Conservation (phyloP, 1,284 basidiomycete species). For the Porodaedalea pini region DNA sequence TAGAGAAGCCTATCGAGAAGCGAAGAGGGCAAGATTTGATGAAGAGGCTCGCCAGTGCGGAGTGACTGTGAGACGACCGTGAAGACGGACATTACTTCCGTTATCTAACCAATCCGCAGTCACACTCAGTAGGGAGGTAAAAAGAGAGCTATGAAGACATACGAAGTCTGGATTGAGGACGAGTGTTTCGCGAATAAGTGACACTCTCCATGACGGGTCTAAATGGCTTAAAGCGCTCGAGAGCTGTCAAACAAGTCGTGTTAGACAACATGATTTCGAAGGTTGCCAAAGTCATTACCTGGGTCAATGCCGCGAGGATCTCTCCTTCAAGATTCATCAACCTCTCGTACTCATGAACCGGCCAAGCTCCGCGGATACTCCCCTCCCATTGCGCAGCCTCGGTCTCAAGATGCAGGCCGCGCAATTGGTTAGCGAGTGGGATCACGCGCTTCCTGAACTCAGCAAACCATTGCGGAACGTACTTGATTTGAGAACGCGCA, state of each 20-base stretch:
- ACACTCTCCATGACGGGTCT: constrained; percentile 35
- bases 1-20: constrained; percentile 44
- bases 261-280: not conserved
- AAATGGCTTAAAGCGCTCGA: constrained; percentile 38
- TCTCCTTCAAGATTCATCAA: constrained; percentile 39
- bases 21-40: constrained; percentile 40
- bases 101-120: constrained; percentile 31
- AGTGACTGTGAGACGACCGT: constrained; percentile 44
- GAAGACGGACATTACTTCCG: constrained; percentile 44
- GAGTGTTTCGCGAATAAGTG: constrained; percentile 39
- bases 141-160: constrained; percentile 22
- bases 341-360: constrained; percentile 42
- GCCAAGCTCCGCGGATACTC: constrained; percentile 48
- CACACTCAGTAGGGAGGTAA: not conserved
- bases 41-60: constrained; percentile 43
- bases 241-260: not conserved
- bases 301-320: constrained; percentile 39
- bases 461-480: constrained; percentile 23
- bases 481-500: constrained; percentile 36
- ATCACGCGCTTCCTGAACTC: constrained; percentile 22
- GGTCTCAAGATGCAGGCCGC: constrained; percentile 35
- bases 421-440: constrained; percentile 36
- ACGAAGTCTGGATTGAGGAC: constrained; percentile 48
- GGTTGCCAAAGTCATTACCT: constrained; percentile 29
- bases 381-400: constrained; percentile 45